These are phyloP conservation scores for Barbatosphaeria neglecta DNA, from an alignment of 495 filamentous ascomycete species.

Conservation along the genomic window DNA sequence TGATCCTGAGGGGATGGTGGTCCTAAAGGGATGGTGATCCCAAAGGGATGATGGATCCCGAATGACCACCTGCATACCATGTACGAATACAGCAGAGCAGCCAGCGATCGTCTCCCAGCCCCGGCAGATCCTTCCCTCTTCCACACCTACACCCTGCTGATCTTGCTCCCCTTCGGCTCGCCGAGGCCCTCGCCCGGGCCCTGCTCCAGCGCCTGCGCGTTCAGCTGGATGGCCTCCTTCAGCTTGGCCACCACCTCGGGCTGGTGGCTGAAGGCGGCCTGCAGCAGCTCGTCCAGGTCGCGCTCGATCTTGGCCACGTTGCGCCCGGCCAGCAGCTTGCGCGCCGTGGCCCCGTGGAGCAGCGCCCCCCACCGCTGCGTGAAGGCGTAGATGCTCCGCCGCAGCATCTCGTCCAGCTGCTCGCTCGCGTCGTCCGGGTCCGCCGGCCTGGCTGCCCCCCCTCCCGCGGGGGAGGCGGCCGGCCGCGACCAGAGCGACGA, in stretches of 20 bases:
- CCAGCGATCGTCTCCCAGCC: too few relatives aligned
- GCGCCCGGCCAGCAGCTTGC: conserved; percentile 24
- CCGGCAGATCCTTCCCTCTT: too few relatives aligned
- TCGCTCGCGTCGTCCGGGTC: conserved; percentile 60
- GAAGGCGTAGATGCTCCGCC: conserved; percentile 71
- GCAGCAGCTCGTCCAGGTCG: conserved; percentile 33
- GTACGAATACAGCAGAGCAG: too few relatives aligned
- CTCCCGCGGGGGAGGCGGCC: conserved; percentile 7
- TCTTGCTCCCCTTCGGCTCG: conserved; percentile 19
- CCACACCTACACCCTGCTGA: conserved; percentile 9
- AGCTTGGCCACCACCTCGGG: conserved; percentile 36
- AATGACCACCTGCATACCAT: too few relatives aligned
- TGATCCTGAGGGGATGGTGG: too few relatives aligned
- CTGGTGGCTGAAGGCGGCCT: conserved; percentile 31
- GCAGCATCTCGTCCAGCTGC: conserved; percentile 66
- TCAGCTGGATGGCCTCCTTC: conserved; percentile 37
- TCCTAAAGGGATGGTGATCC: too few relatives aligned
- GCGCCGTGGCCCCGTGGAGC: conserved; percentile 22
- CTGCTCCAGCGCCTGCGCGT: conserved; percentile 27
- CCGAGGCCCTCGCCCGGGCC: too few relatives aligned
- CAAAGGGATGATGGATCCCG: too few relatives aligned
- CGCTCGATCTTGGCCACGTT: conserved; percentile 28
- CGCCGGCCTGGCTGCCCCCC: conserved; percentile 1
- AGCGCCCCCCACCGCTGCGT: conserved; percentile 47
- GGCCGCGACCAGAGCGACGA: conserved; percentile 24